These are phyloP conservation scores for Lyophyllum decastes DNA, from an alignment of 768 basidiomycete species.

Conservation along the genomic window DNA sequence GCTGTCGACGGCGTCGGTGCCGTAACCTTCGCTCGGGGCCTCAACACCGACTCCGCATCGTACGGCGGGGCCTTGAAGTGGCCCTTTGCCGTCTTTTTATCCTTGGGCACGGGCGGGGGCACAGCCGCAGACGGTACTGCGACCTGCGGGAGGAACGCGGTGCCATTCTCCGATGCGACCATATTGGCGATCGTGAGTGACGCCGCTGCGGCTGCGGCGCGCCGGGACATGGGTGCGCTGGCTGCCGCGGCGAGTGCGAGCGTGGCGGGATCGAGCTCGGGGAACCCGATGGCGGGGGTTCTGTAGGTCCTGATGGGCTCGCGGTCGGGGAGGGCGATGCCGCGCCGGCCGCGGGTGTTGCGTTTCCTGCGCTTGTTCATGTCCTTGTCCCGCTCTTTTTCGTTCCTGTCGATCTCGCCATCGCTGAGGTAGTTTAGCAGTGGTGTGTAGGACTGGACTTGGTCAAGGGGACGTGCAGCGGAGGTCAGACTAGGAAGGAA, in stretches of 20 bases:
- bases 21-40: slow-evolving; percentile 57
- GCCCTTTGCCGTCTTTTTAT: slow-evolving; percentile 44
- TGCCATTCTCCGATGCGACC: slow-evolving; percentile 90
- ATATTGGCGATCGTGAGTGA: slow-evolving; percentile 86
- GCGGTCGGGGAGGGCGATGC: slow-evolving; percentile 86
- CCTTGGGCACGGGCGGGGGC: slow-evolving; percentile 12
- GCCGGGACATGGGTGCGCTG: slow-evolving; percentile 67
- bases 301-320: slow-evolving; percentile 92
- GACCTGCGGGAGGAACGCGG: slow-evolving; percentile 50
- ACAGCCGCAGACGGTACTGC: slow-evolving; percentile 37
- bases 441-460: slow-evolving; percentile 82
- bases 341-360: slow-evolving; percentile 78
- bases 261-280: slow-evolving; percentile 71
- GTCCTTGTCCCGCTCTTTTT: slow-evolving; percentile 94
- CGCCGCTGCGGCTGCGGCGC: slow-evolving; percentile 87
- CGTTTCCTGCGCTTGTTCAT: slow-evolving; percentile 82
- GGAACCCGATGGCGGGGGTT: slow-evolving; percentile 85
- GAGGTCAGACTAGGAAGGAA: slow-evolving; percentile 82
- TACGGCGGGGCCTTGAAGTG: slow-evolving; percentile 73
- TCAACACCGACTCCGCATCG: slow-evolving; percentile 48
- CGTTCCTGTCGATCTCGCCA: slow-evolving; percentile 84
- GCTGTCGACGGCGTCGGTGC: slow-evolving; percentile 72
- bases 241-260: slow-evolving; percentile 66
- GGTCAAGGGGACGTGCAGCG: slow-evolving; percentile 73
- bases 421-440: slow-evolving; percentile 87